A percentile compares a stretch with the other conserved stretches of the same genome.
Evolutionary conservation across 192 early-diverging fungal genomes (phyloP).

Genomic region (Cetraspora pellucida): DNA sequence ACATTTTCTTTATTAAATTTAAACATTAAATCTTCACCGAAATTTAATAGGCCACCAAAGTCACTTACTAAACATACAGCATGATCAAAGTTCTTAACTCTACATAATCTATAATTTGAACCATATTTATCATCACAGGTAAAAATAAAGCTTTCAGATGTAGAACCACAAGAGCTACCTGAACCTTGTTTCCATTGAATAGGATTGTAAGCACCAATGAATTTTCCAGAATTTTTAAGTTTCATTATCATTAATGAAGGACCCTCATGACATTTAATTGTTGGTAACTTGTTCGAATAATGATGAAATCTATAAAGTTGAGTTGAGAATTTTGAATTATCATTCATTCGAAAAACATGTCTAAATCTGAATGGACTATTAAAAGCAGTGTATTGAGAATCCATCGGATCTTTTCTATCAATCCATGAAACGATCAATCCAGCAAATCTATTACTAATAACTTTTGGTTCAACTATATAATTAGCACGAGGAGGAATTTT

Average conservation of each 20-base stretch:
- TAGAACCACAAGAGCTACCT: background rate
- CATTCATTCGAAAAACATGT: background rate
- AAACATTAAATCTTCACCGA: conserved; percentile 9
- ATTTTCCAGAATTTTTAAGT: conserved; percentile 5
- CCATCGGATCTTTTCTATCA: background rate
- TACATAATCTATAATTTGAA: background rate
- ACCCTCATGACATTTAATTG: conserved; percentile 10
- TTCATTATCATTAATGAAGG: conserved; percentile 27
- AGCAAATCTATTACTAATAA: conserved; percentile 3
- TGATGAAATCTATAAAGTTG: conserved; percentile 1
- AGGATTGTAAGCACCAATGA: conserved; percentile 21
- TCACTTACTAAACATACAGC: background rate
- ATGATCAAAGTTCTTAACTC: background rate
- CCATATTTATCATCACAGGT: conserved; percentile 9
- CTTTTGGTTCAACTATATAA: background rate
- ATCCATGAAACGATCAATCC: background rate
- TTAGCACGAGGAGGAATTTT: background rate
- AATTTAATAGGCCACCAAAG: conserved; percentile 4
- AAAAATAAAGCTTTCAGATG: conserved; percentile 25
- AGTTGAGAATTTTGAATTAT: background rate
- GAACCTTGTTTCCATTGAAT: background rate
- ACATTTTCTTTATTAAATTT: background rate
- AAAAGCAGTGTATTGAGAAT: background rate
- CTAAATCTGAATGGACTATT: conserved; percentile 4
- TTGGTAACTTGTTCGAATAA: conserved; percentile 12